Evolutionary conservation across 176 grass and related monocot genomes (phyloP).

Genomic region (Microstegium vimineum): DNA sequence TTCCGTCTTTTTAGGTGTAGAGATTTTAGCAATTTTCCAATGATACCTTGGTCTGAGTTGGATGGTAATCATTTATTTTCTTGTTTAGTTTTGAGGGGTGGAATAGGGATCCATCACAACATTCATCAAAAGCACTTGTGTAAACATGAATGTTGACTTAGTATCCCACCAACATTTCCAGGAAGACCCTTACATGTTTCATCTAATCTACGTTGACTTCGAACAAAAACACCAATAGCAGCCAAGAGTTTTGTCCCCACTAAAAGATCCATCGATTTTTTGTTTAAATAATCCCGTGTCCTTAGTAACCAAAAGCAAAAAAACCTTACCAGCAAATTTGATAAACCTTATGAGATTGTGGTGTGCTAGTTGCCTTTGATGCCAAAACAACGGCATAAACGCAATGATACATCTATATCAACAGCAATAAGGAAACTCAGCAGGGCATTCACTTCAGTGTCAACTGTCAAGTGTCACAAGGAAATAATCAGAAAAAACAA

Average conservation of each 20-base stretch:
- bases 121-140: not conserved
- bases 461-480: not conserved
- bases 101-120: not conserved
- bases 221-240: not conserved
- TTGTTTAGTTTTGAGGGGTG: not conserved
- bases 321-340: not conserved
- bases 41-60: not conserved
- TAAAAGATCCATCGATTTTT: not conserved
- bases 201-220: not conserved
- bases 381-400: not conserved
- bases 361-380: not conserved
- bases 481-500: not conserved
- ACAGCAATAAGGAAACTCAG: not conserved
- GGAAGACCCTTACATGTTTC: not conserved
- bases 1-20: no score
- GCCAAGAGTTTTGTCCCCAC: not conserved
- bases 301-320: not conserved
- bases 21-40: not conserved
- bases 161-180: not conserved
- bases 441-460: slow-evolving; percentile 11
- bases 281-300: not conserved
- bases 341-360: not conserved
- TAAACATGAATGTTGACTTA: not conserved
- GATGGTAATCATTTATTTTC: not conserved
- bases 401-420: not conserved